Conservation (phyloP, 148 eudicot genomes). For the Amaranthus cruentus region DNA sequence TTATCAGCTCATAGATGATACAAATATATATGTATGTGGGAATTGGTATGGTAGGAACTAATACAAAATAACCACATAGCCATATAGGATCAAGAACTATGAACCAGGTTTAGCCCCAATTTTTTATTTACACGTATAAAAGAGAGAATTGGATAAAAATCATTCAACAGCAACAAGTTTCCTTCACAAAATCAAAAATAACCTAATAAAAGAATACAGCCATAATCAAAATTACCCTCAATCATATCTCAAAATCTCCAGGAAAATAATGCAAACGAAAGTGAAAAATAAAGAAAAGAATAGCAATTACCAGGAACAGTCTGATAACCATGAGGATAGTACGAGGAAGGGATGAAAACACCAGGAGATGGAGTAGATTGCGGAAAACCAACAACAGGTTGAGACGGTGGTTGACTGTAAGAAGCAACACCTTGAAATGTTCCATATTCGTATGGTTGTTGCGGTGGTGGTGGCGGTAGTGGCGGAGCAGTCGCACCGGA, state of each 20-base stretch:
- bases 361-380: slow-evolving; percentile 50
- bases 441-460: slow-evolving; percentile 45
- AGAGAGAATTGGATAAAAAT: neutral
- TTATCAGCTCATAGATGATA: too few species aligned
- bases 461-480: slow-evolving; percentile 13
- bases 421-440: slow-evolving; percentile 80
- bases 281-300: neutral
- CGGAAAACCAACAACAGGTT: slow-evolving; percentile 58
- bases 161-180: neutral
- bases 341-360: slow-evolving; percentile 17
- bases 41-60: too few species aligned
- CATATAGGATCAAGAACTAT: too few species aligned
- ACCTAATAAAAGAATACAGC: neutral
- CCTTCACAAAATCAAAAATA: neutral
- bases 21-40: too few species aligned
- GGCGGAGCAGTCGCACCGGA: neutral
- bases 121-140: neutral
- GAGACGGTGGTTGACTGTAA: slow-evolving; percentile 43
- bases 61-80: too few species aligned
- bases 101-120: neutral
- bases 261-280: too few species aligned
- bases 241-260: neutral
- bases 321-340: slow-evolving; percentile 58
- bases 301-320: slow-evolving; percentile 50
- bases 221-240: neutral